These are phyloP conservation scores for Saccharomycopsis guyanensis DNA, from an alignment of 805 yeast genomes.

Conservation along the genomic window DNA sequence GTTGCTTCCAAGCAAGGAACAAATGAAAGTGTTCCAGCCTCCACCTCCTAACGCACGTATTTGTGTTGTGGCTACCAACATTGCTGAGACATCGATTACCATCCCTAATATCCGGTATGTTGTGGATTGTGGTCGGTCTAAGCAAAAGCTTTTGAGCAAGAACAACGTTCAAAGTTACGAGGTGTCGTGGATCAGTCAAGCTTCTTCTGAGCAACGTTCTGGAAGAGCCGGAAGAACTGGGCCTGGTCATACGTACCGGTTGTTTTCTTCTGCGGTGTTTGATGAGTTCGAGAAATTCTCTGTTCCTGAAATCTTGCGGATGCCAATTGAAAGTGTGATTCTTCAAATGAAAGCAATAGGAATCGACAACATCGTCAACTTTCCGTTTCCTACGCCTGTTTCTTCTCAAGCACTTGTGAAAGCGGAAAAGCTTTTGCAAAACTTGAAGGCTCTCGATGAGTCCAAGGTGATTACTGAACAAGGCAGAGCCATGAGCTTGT, in stretches of 20 bases:
- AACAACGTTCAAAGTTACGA: constrained; percentile 92
- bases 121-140: constrained; percentile 90
- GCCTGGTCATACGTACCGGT: constrained; percentile 93
- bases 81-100: constrained; percentile 95
- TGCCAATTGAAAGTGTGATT: constrained; percentile 97
- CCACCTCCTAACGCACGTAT: constrained; percentile 82
- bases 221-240: constrained; percentile 99
- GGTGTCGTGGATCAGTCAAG: constrained; percentile 87
- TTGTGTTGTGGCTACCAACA: constrained; percentile 93
- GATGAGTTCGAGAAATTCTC: constrained; percentile 77
- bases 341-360: constrained; percentile 96
- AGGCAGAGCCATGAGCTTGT: constrained; percentile 80
- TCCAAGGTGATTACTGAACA: constrained; percentile 55
- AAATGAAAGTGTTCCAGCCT: constrained; percentile 79
- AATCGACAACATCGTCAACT: constrained; percentile 78
- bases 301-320: constrained; percentile 82
- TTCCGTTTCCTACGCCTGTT: constrained; percentile 96
- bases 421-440: constrained; percentile 61
- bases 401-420: constrained; percentile 47
- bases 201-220: constrained; percentile 89
- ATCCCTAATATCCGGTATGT: constrained; percentile 94
- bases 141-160: constrained; percentile 73
- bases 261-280: constrained; percentile 88
- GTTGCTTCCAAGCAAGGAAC: constrained; percentile 86
- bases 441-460: constrained; percentile 69